Conservation (phyloP, 768 basidiomycete species). For the Russula sp. region DNA sequence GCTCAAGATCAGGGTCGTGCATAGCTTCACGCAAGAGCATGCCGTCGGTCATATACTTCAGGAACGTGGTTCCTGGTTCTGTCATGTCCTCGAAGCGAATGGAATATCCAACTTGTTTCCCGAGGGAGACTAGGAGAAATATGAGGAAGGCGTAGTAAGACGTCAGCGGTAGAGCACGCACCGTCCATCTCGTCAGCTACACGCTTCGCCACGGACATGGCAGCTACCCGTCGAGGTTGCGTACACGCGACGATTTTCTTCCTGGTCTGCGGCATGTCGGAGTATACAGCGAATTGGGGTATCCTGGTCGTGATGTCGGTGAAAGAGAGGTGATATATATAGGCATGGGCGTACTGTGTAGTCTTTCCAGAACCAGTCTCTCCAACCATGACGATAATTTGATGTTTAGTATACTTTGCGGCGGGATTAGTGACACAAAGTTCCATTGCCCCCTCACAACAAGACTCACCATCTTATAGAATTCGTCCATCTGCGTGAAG, state of each 20-base stretch:
- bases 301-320: constrained; percentile 49
- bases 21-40: constrained; percentile 98
- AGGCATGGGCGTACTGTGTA: constrained; percentile 60
- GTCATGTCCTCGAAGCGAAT: constrained; percentile 99
- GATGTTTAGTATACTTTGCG: constrained; percentile 62
- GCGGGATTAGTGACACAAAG: constrained; percentile 29
- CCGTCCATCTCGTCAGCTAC: constrained; percentile 99
- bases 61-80: constrained; percentile 80
- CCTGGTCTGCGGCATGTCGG: constrained; percentile 85
- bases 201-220: constrained; percentile 97
- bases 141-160: constrained; percentile 8
- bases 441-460: constrained; percentile 29
- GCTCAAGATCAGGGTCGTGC: constrained; percentile 84
- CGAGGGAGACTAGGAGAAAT: constrained; percentile 64
- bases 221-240: constrained; percentile 92
- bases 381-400: constrained; percentile 87
- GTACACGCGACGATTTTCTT: constrained; percentile 95
- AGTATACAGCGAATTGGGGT: constrained; percentile 93
- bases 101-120: constrained; percentile 93
- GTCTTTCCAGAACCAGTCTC: constrained; percentile 97
- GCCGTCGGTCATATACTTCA: constrained; percentile 99
- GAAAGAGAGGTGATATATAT: neutral
- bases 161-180: constrained; percentile 36
- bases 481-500: constrained; percentile 87
- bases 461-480: constrained; percentile 74